Evolutionary conservation across 2,329 filamentous ascomycete genomes (phyloP).

Genomic region (Pseudocercospora musae): DNA sequence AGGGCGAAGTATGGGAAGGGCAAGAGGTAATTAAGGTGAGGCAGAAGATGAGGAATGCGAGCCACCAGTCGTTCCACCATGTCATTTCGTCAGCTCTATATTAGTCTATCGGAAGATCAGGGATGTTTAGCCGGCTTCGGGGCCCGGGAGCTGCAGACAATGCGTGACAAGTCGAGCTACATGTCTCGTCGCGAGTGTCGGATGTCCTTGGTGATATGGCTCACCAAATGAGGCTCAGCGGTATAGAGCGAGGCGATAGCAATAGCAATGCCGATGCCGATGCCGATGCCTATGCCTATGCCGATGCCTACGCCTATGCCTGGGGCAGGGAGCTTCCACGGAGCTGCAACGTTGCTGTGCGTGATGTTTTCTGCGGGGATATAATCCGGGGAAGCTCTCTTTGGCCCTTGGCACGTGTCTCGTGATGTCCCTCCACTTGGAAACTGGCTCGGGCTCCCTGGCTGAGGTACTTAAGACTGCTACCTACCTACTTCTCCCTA

Average conservation of each 20-base stretch:
- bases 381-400: neutral
- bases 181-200: neutral
- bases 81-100: neutral
- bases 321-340: neutral
- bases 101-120: neutral
- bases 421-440: neutral
- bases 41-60: neutral
- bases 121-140: neutral
- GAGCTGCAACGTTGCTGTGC: too few relatives aligned
- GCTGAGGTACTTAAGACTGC: neutral
- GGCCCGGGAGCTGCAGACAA: neutral
- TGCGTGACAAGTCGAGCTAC: neutral
- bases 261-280: neutral
- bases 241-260: neutral
- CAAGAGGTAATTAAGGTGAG: neutral
- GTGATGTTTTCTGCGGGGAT: neutral
- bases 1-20: neutral
- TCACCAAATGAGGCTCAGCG: neutral
- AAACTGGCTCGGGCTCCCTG: neutral
- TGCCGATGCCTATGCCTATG: too few relatives aligned
- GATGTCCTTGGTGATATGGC: neutral
- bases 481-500: neutral
- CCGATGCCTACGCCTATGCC: too few relatives aligned
- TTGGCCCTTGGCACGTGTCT: neutral
- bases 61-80: neutral